Evolutionary conservation across 441 rosid genomes (phyloP).

Genomic region (Mallotus japonicus): DNA sequence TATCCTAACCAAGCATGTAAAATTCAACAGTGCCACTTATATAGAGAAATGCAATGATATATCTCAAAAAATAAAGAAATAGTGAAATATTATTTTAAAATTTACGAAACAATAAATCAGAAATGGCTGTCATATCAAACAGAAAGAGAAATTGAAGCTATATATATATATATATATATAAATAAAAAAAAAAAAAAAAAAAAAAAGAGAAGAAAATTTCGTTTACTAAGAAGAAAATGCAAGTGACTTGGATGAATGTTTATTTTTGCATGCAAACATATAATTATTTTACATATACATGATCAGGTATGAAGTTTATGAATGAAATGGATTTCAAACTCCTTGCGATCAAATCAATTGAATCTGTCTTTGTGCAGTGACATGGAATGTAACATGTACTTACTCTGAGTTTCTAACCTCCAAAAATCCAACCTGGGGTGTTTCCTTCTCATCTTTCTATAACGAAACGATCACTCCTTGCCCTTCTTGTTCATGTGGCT

Average conservation of each 20-base stretch:
- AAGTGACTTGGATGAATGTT: background rate
- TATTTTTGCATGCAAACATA: background rate
- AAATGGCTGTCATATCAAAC: too few relatives aligned
- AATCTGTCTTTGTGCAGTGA: constrained; percentile 52
- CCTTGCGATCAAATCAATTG: background rate
- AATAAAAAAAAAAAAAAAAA: too few relatives aligned
- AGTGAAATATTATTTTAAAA: too few relatives aligned
- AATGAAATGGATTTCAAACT: background rate
- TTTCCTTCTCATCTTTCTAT: constrained; percentile 92
- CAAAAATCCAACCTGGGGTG: constrained; percentile 87
- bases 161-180: too few relatives aligned
- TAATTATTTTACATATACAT: background rate
- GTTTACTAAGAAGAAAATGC: constrained; percentile 3
- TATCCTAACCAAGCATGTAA: too few relatives aligned
- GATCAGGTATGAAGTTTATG: background rate
- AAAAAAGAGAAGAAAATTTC: background rate
- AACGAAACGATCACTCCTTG: constrained; percentile 87
- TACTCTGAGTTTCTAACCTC: constrained; percentile 86
- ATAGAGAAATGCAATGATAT: too few relatives aligned
- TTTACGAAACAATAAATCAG: too few relatives aligned
- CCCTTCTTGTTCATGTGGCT: constrained; percentile 88
- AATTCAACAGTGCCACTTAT: too few relatives aligned
- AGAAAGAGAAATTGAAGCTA: too few relatives aligned
- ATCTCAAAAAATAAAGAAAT: too few relatives aligned
- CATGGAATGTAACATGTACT: constrained; percentile 93